These are phyloP conservation scores for Debaryomyces singareniensis DNA, from an alignment of 1,139 yeast genomes.

Conservation along the genomic window DNA sequence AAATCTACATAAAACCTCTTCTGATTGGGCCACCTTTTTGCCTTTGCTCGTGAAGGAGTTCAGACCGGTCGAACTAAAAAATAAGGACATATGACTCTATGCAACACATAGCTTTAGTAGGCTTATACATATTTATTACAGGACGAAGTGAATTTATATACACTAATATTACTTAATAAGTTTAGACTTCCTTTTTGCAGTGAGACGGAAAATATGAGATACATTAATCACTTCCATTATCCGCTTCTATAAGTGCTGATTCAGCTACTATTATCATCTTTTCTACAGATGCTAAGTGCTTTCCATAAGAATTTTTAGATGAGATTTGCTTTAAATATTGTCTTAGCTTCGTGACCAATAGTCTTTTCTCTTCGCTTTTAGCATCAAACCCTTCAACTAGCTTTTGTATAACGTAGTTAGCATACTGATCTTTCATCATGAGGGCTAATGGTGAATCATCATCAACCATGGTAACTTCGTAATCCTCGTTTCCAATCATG, in stretches of 20 bases:
- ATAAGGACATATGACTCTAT: too few relatives aligned
- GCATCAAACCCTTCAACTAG: slow-evolving; percentile 72
- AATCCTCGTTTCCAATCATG: slow-evolving; percentile 43
- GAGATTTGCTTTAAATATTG: slow-evolving; percentile 56
- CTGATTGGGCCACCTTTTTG: neutral
- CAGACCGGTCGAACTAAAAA: too few relatives aligned
- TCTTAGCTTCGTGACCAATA: slow-evolving; percentile 55
- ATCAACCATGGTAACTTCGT: slow-evolving; percentile 32
- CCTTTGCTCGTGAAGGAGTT: too few relatives aligned
- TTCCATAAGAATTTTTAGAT: slow-evolving; percentile 56
- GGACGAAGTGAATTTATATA: too few relatives aligned
- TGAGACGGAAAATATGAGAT: too few relatives aligned
- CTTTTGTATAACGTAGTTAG: slow-evolving; percentile 94
- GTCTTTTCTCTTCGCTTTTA: slow-evolving; percentile 56
- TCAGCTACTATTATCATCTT: slow-evolving; percentile 58
- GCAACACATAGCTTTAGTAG: too few relatives aligned
- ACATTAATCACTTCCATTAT: slow-evolving; percentile 14
- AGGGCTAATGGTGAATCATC: slow-evolving; percentile 62
- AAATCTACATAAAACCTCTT: neutral
- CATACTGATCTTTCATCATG: slow-evolving; percentile 98
- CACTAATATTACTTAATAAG: too few relatives aligned
- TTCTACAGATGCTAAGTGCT: slow-evolving; percentile 84
- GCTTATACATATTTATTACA: too few relatives aligned
- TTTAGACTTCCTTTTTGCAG: too few relatives aligned
- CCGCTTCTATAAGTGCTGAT: slow-evolving; percentile 40